These are phyloP conservation scores for Naganishia sp. DNA, from an alignment of 1,284 basidiomycete genomes.

Conservation along the genomic window DNA sequence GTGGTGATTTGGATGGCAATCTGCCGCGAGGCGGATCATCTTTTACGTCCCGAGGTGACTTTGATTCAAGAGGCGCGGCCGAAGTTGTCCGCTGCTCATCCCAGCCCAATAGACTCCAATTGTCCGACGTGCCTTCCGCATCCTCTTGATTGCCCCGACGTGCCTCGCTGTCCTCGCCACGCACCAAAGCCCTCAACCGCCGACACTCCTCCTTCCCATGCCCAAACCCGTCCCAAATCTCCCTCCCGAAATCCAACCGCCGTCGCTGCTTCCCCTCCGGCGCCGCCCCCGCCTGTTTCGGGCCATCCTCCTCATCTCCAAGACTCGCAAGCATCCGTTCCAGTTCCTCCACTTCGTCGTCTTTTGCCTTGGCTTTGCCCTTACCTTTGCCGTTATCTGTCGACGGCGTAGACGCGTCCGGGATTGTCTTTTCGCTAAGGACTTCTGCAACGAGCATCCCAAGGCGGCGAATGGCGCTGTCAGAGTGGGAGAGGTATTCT, in stretches of 20 bases:
- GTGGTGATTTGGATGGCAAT: slow-evolving; percentile 21
- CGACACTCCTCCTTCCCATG: slow-evolving; percentile 69
- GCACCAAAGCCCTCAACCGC: slow-evolving; percentile 61
- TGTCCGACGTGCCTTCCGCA: slow-evolving; percentile 2
- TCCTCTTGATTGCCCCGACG: slow-evolving; percentile 36
- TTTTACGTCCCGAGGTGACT: background rate
- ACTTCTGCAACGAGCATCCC: slow-evolving; percentile 92
- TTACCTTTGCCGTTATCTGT: background rate
- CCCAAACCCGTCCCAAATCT: slow-evolving; percentile 75
- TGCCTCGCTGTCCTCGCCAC: slow-evolving; percentile 59
- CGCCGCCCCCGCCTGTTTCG: slow-evolving; percentile 1
- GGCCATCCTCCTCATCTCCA: slow-evolving; percentile 40
- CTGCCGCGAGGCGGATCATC: slow-evolving; percentile 22
- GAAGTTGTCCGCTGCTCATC: background rate
- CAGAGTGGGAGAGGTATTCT: slow-evolving; percentile 74
- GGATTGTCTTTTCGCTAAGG: slow-evolving; percentile 46
- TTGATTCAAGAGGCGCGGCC: background rate
- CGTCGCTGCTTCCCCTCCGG: slow-evolving; percentile 54
- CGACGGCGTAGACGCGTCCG: slow-evolving; percentile 26
- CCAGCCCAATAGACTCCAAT: slow-evolving; percentile 47
- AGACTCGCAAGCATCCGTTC: slow-evolving; percentile 58
- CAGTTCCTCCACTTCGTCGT: slow-evolving; percentile 42
- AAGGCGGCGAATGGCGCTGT: slow-evolving; percentile 74
- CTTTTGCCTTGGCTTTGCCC: slow-evolving; percentile 38
- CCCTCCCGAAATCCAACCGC: slow-evolving; percentile 69